Percentiles rank a stretch among this genome's conserved stretches.
Conservation (phyloP, 73 alveolate species). For the Tetrahymena malaccensis region DNA sequence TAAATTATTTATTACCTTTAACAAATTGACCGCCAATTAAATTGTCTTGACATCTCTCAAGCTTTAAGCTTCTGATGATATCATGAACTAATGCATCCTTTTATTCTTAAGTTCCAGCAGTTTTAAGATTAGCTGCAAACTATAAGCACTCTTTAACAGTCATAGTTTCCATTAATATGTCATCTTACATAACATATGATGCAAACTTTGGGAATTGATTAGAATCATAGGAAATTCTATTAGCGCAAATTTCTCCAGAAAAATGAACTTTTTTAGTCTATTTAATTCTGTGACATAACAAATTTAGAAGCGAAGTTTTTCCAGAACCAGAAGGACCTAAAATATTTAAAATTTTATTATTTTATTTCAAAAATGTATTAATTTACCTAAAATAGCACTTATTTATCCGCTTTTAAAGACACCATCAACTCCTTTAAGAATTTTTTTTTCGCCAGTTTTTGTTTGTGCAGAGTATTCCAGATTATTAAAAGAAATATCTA, state of each 20-base stretch:
- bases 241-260: conserved; percentile 26
- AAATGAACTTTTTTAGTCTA: neutral
- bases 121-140: conserved; percentile 51
- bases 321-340: conserved; percentile 73
- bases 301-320: conserved; percentile 56
- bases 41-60: conserved; percentile 7
- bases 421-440: neutral
- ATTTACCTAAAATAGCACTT: neutral
- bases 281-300: conserved; percentile 23
- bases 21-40: neutral
- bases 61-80: conserved; percentile 6
- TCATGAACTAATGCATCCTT: conserved; percentile 7
- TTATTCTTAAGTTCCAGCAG: conserved; percentile 1
- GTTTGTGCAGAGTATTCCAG: neutral
- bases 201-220: conserved; percentile 11
- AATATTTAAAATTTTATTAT: neutral
- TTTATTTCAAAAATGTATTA: neutral
- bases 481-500: neutral
- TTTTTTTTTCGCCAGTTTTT: neutral
- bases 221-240: neutral
- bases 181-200: conserved; percentile 71
- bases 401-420: neutral
- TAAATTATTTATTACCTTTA: neutral
- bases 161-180: conserved; percentile 50
- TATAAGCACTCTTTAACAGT: conserved; percentile 55